Base-by-base conservation (phyloP, 106 monocot genomes). In the Amphibolis antarctica region DNA sequence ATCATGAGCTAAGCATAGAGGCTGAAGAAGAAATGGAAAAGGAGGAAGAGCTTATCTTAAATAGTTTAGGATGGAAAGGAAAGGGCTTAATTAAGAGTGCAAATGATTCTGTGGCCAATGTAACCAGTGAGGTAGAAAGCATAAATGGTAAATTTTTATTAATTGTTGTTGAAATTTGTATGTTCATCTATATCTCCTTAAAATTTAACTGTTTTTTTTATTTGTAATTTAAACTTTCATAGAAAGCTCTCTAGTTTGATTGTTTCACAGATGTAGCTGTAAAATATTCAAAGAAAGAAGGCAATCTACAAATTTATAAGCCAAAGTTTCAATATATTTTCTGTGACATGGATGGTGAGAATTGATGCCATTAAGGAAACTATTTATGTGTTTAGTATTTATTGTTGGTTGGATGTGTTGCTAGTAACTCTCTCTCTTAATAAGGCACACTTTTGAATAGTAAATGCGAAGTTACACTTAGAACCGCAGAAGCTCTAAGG, bases 271-370 rank as follows among this genome's bases (percentile, higher is more conserved):
- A 73, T 63, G 21, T 58, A 58, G 21, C 69, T 69, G 57, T 60
- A 12, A 67, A 71, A 55, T 59, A 65, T 68, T 51, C 27, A 68
- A 83, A 76, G 50, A 78, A 78, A 74, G 62, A 68, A 72, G 74
- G 69, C 70, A 78, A 53, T 59, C 50, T 82, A 31, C 73, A 78
- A 23, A 80, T 80, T 63, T 75, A 76, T 70, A 82, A 68, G 63
- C 96, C 90, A 55, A 98, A 98, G 18, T 91, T 82, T 64, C 75
- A 52, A 25, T 88, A 85, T 71, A 88, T 98, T 21, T 91, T 98
- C 61, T 98, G 86, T 75, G 91, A 98, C 68, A 88, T 98, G 98
- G 98, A 98, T 81, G 98, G 91, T 91, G 63, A 65, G 81, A 24
- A 54, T 14, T 42, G n/a, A 65, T 60, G 70, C 17, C 46, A 13